Base-by-base conservation (phyloP, 2,329 filamentous ascomycete species). In the Fusarium chaquense region DNA sequence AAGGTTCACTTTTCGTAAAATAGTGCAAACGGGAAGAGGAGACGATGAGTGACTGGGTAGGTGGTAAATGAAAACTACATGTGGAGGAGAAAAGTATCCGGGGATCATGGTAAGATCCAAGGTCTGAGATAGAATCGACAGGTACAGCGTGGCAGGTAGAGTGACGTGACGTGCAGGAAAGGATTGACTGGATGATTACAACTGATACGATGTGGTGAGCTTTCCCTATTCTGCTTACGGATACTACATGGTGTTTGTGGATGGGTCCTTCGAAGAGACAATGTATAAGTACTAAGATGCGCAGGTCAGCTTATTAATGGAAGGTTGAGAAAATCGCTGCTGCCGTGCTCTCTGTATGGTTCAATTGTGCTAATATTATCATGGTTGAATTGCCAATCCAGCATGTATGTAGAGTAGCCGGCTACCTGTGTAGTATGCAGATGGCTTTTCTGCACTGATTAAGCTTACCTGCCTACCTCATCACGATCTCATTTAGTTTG, bases 161-260 rank as follows among this genome's bases (percentile, higher is more conserved):
- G 65, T 68, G 65, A 68, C 58, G 64, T 68, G 65, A 68, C 65
- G 64, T 26, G 64, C 64, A 59, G 49, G 45, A 45, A 47, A 49
- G 41, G 59, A 49, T 59, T 60, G 61, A 60, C 54, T 65, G 59
- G 56, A 51, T 60, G 53, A 36, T 24, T 50, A 15, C 33, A 28
- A 51, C 47, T 51, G 40, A 33, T 28, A 32, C n/a, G 52, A 62
- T 44, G 32, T 62, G 51, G 38, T 51, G 58, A 53, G 38, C 45
- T 49, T 36, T 36, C 41, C 33, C 18, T 36, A 32, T 36, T 22
- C 36, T 54, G 57, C 43, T 56, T 38, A 53, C 51, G 40, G 20
- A 36, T 55, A 46, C 36, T 43, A 49, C 32, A 36, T 33, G 40
- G 20, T 49, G 38, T 51, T 45, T 35, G 53, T n/a, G 26, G 60